Base-by-base conservation (phyloP, 345 rosid genomes). In the Dipteronia dyeriana region DNA sequence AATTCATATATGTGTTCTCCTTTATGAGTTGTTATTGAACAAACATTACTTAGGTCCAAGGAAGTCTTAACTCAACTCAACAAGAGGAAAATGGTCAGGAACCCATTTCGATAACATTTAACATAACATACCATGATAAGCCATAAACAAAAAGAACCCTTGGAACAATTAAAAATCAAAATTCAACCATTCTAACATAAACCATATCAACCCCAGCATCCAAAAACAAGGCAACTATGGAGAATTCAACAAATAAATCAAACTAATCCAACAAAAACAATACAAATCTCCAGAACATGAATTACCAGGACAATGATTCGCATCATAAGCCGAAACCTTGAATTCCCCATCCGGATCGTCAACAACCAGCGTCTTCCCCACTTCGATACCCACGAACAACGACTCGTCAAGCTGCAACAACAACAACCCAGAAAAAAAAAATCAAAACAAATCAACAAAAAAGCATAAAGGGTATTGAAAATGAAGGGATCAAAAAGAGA, bases 301-400 rank as follows among this genome's bases (percentile, higher is more conserved):
- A 19, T 54, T 78, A 94, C 98, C 93, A 25, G 95, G 91, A 66
- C 97, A 92, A 64, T 94, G 98, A 85, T 91, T 90, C 22, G 97
- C 96, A 84, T 92, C 98, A 54, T 87, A 88, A 70, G 97, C 96
- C 5, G 92, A 85, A 29, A 92, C 93, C 0, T 77, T 79, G 53
- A 92, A 94, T 13, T 83, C 79, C 22, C 96, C 96, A 75, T 88
- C 88, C 0, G 85, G 87, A 59, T 94, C 98, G 68, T 88, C 82
- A 34, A 92, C 54, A 16, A 82, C 74, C 45, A 92, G 1, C 0
- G 93, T 79, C 69, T 85, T 83, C 57, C 95, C 94, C 63, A 83
- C 91, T 81, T 93, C 97, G 75, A 93, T 86, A 9, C 78, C 82
- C 70, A 91, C 78, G 75, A 93, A 91, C 85, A 86, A 73, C 34